phyloP scores from a whole-genome alignment of 2,329 filamentous ascomycete species.

The Colletotrichum sp. region DNA sequence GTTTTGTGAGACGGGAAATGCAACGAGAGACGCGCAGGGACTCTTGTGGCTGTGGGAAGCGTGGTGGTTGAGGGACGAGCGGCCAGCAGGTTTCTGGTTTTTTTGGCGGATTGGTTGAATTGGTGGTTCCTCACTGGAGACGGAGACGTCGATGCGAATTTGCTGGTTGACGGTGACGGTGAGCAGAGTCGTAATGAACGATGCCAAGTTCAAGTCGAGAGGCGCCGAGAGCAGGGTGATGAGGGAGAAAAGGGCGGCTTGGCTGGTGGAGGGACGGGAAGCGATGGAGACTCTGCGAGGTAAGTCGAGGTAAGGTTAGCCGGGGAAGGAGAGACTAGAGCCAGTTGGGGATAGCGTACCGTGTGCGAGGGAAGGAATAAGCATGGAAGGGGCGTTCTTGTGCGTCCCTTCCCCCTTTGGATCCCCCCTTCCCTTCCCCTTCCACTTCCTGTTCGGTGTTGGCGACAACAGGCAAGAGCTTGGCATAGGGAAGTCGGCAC shows the following conservation, averaged over 20 bases:
- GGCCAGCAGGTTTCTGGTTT: neutral
- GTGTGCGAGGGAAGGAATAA: neutral
- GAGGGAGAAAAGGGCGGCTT: neutral
- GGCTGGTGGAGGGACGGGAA: slow-evolving; percentile 18
- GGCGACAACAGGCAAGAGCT: neutral
- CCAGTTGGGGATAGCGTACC: neutral
- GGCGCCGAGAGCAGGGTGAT: neutral
- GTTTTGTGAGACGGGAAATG: slow-evolving; percentile 18
- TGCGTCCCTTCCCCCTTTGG: neutral
- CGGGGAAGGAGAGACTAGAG: neutral
- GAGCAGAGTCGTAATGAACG: neutral
- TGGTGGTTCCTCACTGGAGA: neutral
- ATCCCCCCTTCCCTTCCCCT: neutral
- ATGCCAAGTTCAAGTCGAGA: neutral
- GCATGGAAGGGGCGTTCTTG: neutral
- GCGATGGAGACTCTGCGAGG: slow-evolving; percentile 7
- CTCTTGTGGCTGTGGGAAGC: neutral
- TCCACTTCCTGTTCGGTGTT: neutral
- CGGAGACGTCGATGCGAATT: neutral
- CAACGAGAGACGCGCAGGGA: slow-evolving; percentile 14
- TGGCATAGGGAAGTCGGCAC: neutral
- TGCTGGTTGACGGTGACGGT: neutral
- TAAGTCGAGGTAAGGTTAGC: slow-evolving; percentile 16
- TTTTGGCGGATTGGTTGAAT: no score
- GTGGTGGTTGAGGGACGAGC: neutral